Evolutionary conservation across 805 yeast species (phyloP).

Genomic region (Sugiyamaella boreocaroliniensis): DNA sequence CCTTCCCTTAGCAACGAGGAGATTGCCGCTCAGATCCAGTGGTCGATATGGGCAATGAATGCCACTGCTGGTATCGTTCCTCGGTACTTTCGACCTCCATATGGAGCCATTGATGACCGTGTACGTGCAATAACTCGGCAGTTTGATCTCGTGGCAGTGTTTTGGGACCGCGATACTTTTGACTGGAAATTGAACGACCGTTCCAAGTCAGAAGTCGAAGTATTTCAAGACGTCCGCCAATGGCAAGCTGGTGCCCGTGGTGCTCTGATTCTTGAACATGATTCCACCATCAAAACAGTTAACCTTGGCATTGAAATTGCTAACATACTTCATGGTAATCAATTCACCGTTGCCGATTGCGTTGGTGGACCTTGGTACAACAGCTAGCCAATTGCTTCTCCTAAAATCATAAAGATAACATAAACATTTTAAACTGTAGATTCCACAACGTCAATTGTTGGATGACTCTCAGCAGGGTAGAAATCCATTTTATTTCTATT

Average conservation of each 20-base stretch:
- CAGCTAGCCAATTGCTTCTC: background rate
- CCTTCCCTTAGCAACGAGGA: conserved; percentile 74
- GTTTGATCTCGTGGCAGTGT: conserved; percentile 79
- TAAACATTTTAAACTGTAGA: background rate
- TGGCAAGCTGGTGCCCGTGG: conserved; percentile 39
- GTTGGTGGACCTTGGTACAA: conserved; percentile 45
- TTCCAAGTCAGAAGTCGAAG: conserved; percentile 45
- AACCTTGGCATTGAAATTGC: conserved; percentile 56
- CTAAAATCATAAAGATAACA: background rate
- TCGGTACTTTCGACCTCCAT: conserved; percentile 93
- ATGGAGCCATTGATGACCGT: conserved; percentile 88
- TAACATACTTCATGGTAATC: conserved; percentile 50
- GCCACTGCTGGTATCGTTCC: conserved; percentile 86
- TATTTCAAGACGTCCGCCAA: conserved; percentile 46
- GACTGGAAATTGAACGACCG: conserved; percentile 74
- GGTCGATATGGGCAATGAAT: conserved; percentile 98
- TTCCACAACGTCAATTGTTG: background rate
- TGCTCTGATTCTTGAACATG: conserved; percentile 86
- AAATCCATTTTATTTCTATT: too few relatives aligned
- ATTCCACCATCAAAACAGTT: conserved; percentile 60
- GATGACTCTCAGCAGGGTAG: background rate
- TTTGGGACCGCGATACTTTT: conserved; percentile 88
- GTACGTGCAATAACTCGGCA: conserved; percentile 71
- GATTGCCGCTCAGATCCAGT: conserved; percentile 80
- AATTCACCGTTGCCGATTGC: conserved; percentile 73